A percentile compares a stretch with the other conserved stretches of the same genome.
Evolutionary conservation across 768 basidiomycete species (phyloP).

Genomic region (Tricholoma terreum): DNA sequence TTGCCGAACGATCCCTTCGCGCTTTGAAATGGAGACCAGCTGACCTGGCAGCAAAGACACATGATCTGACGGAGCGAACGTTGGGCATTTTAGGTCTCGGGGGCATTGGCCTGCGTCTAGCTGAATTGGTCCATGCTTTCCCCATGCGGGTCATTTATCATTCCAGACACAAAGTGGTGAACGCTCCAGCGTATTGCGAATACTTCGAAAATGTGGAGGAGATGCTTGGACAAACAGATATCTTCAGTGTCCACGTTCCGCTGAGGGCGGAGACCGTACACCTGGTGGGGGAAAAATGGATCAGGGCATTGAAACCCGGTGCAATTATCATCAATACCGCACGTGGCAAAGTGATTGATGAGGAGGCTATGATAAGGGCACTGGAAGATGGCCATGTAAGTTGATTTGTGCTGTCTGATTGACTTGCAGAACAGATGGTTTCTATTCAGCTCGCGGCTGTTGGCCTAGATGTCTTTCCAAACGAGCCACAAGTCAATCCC

Average conservation of each 20-base stretch:
- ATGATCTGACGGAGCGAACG: constrained; percentile 67
- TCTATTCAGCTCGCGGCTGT: constrained; percentile 63
- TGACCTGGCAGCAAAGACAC: constrained; percentile 43
- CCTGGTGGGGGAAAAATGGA: constrained; percentile 71
- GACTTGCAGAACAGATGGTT: constrained; percentile 4
- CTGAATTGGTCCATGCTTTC: constrained; percentile 72
- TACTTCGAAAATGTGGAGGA: constrained; percentile 65
- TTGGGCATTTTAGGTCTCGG: constrained; percentile 75
- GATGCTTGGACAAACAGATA: constrained; percentile 71
- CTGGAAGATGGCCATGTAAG: constrained; percentile 85
- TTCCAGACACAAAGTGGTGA: constrained; percentile 51
- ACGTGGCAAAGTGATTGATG: constrained; percentile 87
- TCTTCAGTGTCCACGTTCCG: constrained; percentile 85
- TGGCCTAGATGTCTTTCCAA: constrained; percentile 83
- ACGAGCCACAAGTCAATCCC: constrained; percentile 80
- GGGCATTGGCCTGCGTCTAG: constrained; percentile 71
- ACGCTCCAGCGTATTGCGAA: constrained; percentile 70
- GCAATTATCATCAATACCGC: constrained; percentile 84
- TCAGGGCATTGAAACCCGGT: constrained; percentile 73
- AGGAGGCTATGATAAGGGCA: constrained; percentile 81
- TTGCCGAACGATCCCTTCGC: constrained; percentile 58
- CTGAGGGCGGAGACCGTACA: constrained; percentile 71
- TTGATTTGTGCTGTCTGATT: constrained; percentile 10
- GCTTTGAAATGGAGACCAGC: constrained; percentile 59
- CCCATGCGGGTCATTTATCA: constrained; percentile 90